phyloP scores from a whole-genome alignment of 2,329 filamentous ascomycete genomes.

The Ophiostoma ulmi region DNA sequence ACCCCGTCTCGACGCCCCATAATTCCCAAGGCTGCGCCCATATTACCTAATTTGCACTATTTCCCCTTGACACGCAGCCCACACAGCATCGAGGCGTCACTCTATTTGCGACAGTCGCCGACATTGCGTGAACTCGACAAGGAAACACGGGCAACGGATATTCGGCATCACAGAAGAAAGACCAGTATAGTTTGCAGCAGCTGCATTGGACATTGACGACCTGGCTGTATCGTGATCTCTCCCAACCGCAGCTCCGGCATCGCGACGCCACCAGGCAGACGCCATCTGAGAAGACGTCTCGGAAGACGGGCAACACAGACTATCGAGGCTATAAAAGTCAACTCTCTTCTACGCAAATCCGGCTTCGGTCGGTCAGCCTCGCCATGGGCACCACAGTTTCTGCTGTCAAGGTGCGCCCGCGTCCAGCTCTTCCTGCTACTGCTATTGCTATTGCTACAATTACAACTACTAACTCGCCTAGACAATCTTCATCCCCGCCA shows the following conservation, averaged over 20 bases:
- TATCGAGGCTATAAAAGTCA: no score
- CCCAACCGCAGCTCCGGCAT: background rate
- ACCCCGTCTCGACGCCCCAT: background rate
- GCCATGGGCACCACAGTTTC: conserved; percentile 26
- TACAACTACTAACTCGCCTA: conserved; percentile 34
- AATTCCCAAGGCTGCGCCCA: background rate
- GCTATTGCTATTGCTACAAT: background rate
- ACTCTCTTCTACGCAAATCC: background rate
- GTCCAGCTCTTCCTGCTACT: background rate
- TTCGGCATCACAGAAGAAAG: background rate
- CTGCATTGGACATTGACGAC: no score
- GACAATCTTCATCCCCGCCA: conserved; percentile 65
- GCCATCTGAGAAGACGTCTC: background rate
- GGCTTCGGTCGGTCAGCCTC: conserved; percentile 10
- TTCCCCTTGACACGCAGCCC: conserved; percentile 6
- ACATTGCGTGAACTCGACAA: background rate
- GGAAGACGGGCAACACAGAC: background rate
- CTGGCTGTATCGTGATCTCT: background rate
- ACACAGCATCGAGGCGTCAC: background rate
- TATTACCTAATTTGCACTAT: background rate
- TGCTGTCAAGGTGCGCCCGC: conserved; percentile 36
- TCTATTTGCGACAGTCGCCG: background rate
- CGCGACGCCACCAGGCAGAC: background rate
- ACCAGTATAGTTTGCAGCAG: no score
- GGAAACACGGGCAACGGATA: background rate